These are phyloP conservation scores for Pueraria montana DNA, from an alignment of 306 rosid genomes.

Conservation along the genomic window DNA sequence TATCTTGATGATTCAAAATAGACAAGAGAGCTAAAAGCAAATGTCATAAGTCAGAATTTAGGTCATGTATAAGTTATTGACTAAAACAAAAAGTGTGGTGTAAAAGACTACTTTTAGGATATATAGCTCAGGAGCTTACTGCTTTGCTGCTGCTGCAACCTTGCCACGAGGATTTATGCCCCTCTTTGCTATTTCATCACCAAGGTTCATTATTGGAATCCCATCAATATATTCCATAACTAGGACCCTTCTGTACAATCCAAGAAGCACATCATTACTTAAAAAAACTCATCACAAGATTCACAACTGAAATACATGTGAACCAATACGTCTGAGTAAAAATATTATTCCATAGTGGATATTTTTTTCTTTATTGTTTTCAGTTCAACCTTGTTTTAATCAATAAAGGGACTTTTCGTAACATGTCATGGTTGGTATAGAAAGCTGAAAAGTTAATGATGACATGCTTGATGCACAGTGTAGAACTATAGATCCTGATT, in stretches of 20 bases:
- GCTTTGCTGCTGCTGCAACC: constrained; percentile 84
- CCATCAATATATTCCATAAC: constrained; percentile 96
- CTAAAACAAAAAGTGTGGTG: constrained; percentile 12
- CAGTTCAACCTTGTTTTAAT: constrained; percentile 24
- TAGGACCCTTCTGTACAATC: constrained; percentile 75
- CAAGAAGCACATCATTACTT: constrained; percentile 48
- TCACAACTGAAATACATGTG: constrained; percentile 31
- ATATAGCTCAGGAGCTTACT: constrained; percentile 67
- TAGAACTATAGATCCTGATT: constrained; percentile 10
- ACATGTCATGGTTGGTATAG: background rate
- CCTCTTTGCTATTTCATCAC: constrained; percentile 91
- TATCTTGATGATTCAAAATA: constrained; percentile 30
- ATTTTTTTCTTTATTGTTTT: constrained; percentile 27
- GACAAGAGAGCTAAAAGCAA: constrained; percentile 22
- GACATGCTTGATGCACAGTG: constrained; percentile 27
- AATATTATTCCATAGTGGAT: background rate
- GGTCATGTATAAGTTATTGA: constrained; percentile 13
- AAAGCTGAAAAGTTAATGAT: constrained; percentile 27
- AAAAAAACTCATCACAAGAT: constrained; percentile 36
- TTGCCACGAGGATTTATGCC: constrained; percentile 85
- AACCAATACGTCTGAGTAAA: constrained; percentile 23
- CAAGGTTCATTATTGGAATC: constrained; percentile 89
- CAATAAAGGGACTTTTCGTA: constrained; percentile 4
- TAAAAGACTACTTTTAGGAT: constrained; percentile 35
- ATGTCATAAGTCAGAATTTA: constrained; percentile 5